These are phyloP conservation scores for Lasiosphaeria ovina DNA, from an alignment of 495 filamentous ascomycete species.

Conservation along the genomic window DNA sequence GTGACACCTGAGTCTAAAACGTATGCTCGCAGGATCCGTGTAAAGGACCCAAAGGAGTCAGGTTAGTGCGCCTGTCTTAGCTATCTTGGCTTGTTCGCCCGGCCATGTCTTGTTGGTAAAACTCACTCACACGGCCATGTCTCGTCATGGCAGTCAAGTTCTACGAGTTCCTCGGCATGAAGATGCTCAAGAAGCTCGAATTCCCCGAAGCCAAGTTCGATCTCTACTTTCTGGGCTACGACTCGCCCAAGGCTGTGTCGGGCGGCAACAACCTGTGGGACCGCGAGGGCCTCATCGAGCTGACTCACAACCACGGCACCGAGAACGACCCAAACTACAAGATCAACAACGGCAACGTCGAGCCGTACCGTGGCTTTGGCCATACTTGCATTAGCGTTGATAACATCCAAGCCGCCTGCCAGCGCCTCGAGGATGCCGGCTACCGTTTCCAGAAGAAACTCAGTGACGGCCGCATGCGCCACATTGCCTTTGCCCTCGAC, in stretches of 20 bases:
- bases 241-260: slow-evolving; percentile 60
- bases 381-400: slow-evolving; percentile 87
- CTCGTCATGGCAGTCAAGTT: slow-evolving; percentile 63
- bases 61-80: slow-evolving; percentile 33
- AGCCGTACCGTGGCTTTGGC: slow-evolving; percentile 84
- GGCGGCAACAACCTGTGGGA: slow-evolving; percentile 67
- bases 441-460: slow-evolving; percentile 95
- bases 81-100: slow-evolving; percentile 14
- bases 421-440: slow-evolving; percentile 82
- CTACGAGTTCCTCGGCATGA: slow-evolving; percentile 92
- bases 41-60: slow-evolving; percentile 89
- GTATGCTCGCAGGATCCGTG: slow-evolving; percentile 65
- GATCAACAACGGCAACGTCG: slow-evolving; percentile 83
- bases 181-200: slow-evolving; percentile 70
- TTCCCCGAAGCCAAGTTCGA: slow-evolving; percentile 80
- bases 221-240: slow-evolving; percentile 81
- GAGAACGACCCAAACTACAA: slow-evolving; percentile 81
- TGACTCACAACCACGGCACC: slow-evolving; percentile 97
- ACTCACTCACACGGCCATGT: slow-evolving; percentile 1
- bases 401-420: slow-evolving; percentile 84
- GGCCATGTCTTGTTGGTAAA: neutral
- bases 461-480: slow-evolving; percentile 79
- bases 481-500: slow-evolving; percentile 90
- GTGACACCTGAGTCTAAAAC: neutral
- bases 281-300: slow-evolving; percentile 85